Evolutionary conservation across 2,329 filamentous ascomycete species (phyloP), one percentile per base, ranked within the genome.

Genomic region (Epichloe hybrida): DNA sequence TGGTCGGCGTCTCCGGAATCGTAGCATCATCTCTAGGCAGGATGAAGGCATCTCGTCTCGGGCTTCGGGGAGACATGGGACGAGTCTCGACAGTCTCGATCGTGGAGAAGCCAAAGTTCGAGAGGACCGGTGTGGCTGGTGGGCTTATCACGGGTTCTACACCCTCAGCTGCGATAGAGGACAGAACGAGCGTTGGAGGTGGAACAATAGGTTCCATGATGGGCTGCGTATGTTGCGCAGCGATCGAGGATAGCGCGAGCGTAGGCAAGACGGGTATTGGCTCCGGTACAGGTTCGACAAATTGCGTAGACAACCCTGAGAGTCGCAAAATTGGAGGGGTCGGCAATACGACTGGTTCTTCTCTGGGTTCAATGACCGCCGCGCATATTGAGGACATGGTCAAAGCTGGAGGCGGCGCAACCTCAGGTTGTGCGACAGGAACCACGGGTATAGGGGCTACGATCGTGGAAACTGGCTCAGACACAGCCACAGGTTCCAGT

Each of bases 41-140:
- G 52, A 81, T 75, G 54, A 81, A 77, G 1, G 65, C 79, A 55
- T 79, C 72, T 52, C 76, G 69, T 64, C 71, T 74, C 1, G 74
- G 75, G 56, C 72, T 79, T 52, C 72, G 71, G 21, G 71, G 68
- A 40, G 67, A 64, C n/a, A 70, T 56, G 6, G 72, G 74, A 46
- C 70, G 67, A 3, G 70, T 75, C 49, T 73, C 69, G 7, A 75
- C 60, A 4, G 71, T 69, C 51, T 69, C 66, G 41, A 77, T 67
- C 1, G 65, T 55, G 3, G 74, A 74, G 57, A 76, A 72, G 15
- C 62, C 69, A 48, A 73, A 64, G 4, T 57, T 56, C 9, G 67
- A 61, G 5, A 60, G 41, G 3, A 51, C 49, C n/a, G 60, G 51
- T 0, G 65, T 64, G 15, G 55, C 21, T 5, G 65, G 63, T 0